These are phyloP conservation scores for Miscanthus lutarioriparius DNA, from an alignment of 176 grass and related monocot species.

Conservation along the genomic window DNA sequence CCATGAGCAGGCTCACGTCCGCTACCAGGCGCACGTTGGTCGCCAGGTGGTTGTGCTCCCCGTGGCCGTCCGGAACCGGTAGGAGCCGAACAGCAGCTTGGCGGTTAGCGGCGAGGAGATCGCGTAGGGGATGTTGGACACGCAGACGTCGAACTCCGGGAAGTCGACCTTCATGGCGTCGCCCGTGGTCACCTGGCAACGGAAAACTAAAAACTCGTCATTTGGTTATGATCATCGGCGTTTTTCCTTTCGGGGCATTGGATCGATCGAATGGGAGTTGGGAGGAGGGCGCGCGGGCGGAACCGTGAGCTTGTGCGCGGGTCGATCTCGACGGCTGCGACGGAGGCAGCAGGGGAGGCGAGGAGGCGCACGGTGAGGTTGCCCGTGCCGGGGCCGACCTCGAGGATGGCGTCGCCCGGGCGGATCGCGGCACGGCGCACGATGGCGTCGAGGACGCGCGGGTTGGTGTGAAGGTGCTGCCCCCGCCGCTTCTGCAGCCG, in stretches of 20 bases:
- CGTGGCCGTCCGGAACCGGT: constrained; percentile 54
- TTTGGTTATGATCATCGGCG: background rate
- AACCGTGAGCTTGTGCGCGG: constrained; percentile 52
- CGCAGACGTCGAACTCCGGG: constrained; percentile 61
- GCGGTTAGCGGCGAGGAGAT: constrained; percentile 69
- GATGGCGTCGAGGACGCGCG: constrained; percentile 63
- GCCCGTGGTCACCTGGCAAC: constrained; percentile 50
- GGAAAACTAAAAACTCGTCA: background rate
- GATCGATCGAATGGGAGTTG: background rate
- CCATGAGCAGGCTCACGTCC: constrained; percentile 48
- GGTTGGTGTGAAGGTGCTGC: constrained; percentile 70
- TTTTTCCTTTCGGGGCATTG: constrained; percentile 11
- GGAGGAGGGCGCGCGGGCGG: background rate
- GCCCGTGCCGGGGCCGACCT: constrained; percentile 67
- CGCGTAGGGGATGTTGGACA: constrained; percentile 74
- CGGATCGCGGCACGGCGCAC: constrained; percentile 36
- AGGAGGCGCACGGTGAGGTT: constrained; percentile 74
- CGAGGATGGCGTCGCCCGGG: constrained; percentile 62
- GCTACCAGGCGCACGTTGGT: constrained; percentile 57
- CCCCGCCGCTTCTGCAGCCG: constrained; percentile 52
- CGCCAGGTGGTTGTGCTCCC: constrained; percentile 70
- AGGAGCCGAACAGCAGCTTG: constrained; percentile 60
- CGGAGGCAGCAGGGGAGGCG: constrained; percentile 29
- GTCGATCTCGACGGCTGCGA: constrained; percentile 65
- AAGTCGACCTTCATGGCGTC: constrained; percentile 62